Percentiles rank a stretch among this genome's conserved stretches.
These are phyloP conservation scores for Xylaria telfairii DNA, from an alignment of 495 filamentous ascomycete species.

Conservation along the genomic window DNA sequence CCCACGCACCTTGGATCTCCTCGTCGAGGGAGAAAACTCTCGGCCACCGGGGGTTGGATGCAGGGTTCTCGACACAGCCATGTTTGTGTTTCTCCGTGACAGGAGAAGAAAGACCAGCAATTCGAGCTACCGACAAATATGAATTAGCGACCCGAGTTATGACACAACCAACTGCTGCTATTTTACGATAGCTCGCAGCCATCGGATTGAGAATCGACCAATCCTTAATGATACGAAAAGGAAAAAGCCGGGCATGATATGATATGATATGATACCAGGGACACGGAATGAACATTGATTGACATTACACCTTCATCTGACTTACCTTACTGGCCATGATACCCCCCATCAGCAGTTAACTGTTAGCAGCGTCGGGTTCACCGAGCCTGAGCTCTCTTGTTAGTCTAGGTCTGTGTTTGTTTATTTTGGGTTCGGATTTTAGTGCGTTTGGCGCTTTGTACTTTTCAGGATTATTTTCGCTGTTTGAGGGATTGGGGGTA, in stretches of 20 bases:
- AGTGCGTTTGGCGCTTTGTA: not conserved
- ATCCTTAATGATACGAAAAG: not conserved
- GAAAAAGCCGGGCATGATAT: not conserved
- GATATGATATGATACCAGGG: not conserved
- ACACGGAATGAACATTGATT: not conserved
- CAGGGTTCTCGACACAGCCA: not conserved
- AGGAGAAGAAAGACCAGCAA: not conserved
- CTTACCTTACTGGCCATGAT: not conserved
- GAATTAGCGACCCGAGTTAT: too few relatives aligned
- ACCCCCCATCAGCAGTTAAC: constrained; percentile 1
- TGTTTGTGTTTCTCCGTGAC: not conserved
- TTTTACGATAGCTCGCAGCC: not conserved
- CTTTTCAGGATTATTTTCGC: not conserved
- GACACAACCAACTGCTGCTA: not conserved
- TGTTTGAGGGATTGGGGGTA: not conserved
- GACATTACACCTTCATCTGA: not conserved
- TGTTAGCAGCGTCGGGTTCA: not conserved
- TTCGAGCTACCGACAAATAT: not conserved
- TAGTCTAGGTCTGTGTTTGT: not conserved
- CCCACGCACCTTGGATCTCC: not conserved
- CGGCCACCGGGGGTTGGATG: not conserved
- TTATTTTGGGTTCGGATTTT: not conserved
- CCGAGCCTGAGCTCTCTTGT: not conserved
- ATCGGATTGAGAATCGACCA: not conserved
- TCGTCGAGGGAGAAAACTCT: not conserved